A percentile compares a stretch with the other conserved stretches of the same genome.
Evolutionary conservation across 768 basidiomycete genomes (phyloP).

Genomic region (Macrocybe gigantea): DNA sequence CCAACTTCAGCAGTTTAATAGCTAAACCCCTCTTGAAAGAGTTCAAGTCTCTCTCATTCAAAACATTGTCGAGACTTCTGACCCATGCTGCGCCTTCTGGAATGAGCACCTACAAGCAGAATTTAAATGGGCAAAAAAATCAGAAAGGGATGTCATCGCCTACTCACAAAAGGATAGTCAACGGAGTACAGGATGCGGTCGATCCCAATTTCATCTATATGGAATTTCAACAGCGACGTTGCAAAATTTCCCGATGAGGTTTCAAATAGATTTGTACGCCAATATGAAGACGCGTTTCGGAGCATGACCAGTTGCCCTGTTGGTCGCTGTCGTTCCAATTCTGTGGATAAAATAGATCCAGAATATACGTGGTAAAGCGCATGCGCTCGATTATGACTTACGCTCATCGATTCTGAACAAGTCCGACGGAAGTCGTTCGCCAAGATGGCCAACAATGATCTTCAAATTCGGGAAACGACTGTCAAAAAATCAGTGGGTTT

Average conservation of each 20-base stretch:
- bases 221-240: constrained; percentile 31
- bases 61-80: constrained; percentile 12
- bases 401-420: constrained; percentile 33
- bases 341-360: constrained; percentile 10
- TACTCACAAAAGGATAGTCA: constrained; percentile 26
- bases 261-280: constrained; percentile 32
- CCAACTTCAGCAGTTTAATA: constrained; percentile 21
- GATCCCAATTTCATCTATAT: constrained; percentile 32
- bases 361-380: too few relatives aligned
- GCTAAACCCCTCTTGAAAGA: constrained; percentile 22
- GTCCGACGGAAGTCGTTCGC: constrained; percentile 37
- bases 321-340: constrained; percentile 10
- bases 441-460: constrained; percentile 37
- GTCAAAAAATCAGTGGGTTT: background rate
- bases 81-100: constrained; percentile 18
- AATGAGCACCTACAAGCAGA: constrained; percentile 11
- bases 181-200: constrained; percentile 36
- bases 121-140: background rate
- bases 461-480: constrained; percentile 37
- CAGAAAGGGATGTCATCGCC: constrained; percentile 1
- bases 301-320: constrained; percentile 25
- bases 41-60: constrained; percentile 15
- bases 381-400: constrained; percentile 10
- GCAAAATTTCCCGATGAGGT: constrained; percentile 37
- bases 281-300: constrained; percentile 30